A percentile compares a stretch with the other conserved stretches of the same genome.
Evolutionary conservation across 2,329 filamentous ascomycete species (phyloP).

Genomic region (Cladosporium colombiae): DNA sequence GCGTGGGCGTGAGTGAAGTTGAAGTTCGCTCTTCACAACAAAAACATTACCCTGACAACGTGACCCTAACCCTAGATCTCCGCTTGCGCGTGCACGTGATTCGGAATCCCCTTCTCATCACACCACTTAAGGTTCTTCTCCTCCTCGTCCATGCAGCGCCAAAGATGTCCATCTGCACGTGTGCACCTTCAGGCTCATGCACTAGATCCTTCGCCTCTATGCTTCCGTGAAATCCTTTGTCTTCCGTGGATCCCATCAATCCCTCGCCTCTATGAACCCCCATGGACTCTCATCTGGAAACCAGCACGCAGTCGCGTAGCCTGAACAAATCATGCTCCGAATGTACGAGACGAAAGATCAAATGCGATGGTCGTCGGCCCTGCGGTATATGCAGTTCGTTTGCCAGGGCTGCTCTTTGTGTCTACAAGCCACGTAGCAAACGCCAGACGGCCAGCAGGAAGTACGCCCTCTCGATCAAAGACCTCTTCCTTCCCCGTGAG

Average conservation of each 20-base stretch:
- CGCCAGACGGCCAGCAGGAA: not conserved
- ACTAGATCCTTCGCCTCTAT: not conserved
- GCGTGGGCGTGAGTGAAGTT: not conserved
- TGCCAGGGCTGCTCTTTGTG: not conserved
- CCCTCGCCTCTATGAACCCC: too few relatives aligned
- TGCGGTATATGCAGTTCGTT: not conserved
- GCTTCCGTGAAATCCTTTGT: not conserved
- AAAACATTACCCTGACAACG: constrained; percentile 2
- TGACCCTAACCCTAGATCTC: not conserved
- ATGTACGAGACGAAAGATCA: not conserved
- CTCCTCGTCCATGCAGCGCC: not conserved
- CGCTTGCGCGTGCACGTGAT: not conserved
- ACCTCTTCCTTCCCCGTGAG: too few relatives aligned
- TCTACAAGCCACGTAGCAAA: not conserved
- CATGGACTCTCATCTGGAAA: not conserved
- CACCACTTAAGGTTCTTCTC: not conserved
- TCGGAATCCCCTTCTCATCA: not conserved
- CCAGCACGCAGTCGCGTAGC: not conserved
- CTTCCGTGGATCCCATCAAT: too few relatives aligned
- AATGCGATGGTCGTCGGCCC: not conserved
- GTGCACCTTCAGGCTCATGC: not conserved
- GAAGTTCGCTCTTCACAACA: not conserved
- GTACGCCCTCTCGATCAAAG: too few relatives aligned
- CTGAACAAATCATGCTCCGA: constrained; percentile 6
- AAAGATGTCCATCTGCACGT: not conserved